A percentile compares a stretch with the other conserved stretches of the same genome.
Conservation (phyloP, 495 filamentous ascomycete genomes). For the Hypoxylon fuscum region DNA sequence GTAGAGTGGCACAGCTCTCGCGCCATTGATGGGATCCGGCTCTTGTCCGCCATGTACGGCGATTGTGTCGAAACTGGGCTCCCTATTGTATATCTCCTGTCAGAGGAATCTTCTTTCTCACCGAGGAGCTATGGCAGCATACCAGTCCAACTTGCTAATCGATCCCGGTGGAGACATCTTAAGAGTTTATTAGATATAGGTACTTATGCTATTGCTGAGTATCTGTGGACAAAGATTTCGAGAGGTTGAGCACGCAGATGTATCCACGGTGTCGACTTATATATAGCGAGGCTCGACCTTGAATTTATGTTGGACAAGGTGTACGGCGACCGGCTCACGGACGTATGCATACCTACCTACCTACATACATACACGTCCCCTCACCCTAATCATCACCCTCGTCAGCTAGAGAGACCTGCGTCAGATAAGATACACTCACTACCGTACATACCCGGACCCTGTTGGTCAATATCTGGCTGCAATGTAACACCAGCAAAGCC, state of each 20-base stretch:
- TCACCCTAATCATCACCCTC: conserved; percentile 20
- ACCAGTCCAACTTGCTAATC: conserved; percentile 46
- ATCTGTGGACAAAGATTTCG: conserved; percentile 1
- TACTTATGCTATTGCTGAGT: conserved; percentile 2
- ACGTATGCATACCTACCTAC: conserved; percentile 8
- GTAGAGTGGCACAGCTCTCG: conserved; percentile 52
- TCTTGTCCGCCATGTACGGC: conserved; percentile 54
- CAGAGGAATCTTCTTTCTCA: conserved; percentile 20
- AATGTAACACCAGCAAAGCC: conserved; percentile 42
- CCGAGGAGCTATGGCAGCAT: conserved; percentile 16
- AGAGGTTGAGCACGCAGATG: neutral
- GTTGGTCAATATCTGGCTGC: conserved; percentile 30
- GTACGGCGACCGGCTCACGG: conserved; percentile 14
- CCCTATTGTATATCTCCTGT: conserved; percentile 33
- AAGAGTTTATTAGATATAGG: neutral
- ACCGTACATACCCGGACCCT: conserved; percentile 21
- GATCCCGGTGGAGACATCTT: conserved; percentile 45
- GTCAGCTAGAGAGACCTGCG: conserved; percentile 17
- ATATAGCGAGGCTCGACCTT: conserved; percentile 22
- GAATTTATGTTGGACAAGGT: conserved; percentile 26
- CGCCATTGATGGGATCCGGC: conserved; percentile 54
- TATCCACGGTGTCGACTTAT: conserved; percentile 7
- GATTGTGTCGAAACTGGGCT: conserved; percentile 51
- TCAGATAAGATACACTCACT: conserved; percentile 33
- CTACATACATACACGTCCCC: conserved; percentile 20